Evolutionary conservation across 2,329 filamentous ascomycete species (phyloP).

Genomic region (Emericellopsis cladophorae): DNA sequence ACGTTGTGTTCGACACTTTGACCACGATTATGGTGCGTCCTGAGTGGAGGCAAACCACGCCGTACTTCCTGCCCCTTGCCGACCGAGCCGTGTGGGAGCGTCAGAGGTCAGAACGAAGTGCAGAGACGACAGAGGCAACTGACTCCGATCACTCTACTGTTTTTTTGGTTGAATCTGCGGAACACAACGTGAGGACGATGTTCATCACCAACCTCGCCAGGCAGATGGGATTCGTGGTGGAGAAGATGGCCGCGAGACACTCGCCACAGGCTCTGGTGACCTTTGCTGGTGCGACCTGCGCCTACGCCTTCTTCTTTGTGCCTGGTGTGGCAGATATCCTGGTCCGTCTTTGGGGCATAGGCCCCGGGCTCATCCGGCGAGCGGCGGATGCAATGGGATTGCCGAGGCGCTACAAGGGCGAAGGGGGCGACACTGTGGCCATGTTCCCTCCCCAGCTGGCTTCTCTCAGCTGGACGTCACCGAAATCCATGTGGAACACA

Average conservation of each 20-base stretch:
- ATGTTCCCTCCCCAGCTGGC: slow-evolving; percentile 58
- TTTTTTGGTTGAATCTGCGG: slow-evolving; percentile 52
- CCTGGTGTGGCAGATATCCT: slow-evolving; percentile 76
- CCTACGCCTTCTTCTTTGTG: slow-evolving; percentile 88
- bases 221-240: slow-evolving; percentile 78
- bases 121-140: slow-evolving; percentile 34
- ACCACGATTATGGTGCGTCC: slow-evolving; percentile 76
- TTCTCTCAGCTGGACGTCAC: slow-evolving; percentile 42
- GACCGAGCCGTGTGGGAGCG: slow-evolving; percentile 38
- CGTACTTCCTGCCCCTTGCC: slow-evolving; percentile 49
- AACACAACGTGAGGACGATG: slow-evolving; percentile 81
- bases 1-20: slow-evolving; percentile 65
- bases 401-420: slow-evolving; percentile 37
- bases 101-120: slow-evolving; percentile 20
- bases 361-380: slow-evolving; percentile 55
- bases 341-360: slow-evolving; percentile 67
- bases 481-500: slow-evolving; percentile 32
- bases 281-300: slow-evolving; percentile 82
- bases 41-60: slow-evolving; percentile 71
- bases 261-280: slow-evolving; percentile 55
- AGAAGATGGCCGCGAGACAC: slow-evolving; percentile 74
- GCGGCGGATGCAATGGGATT: slow-evolving; percentile 58
- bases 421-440: slow-evolving; percentile 52
- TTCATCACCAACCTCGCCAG: slow-evolving; percentile 71
- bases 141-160: slow-evolving; percentile 51